These are phyloP conservation scores for Clonostachys sp. DNA, from an alignment of 2,329 filamentous ascomycete genomes.

Conservation along the genomic window DNA sequence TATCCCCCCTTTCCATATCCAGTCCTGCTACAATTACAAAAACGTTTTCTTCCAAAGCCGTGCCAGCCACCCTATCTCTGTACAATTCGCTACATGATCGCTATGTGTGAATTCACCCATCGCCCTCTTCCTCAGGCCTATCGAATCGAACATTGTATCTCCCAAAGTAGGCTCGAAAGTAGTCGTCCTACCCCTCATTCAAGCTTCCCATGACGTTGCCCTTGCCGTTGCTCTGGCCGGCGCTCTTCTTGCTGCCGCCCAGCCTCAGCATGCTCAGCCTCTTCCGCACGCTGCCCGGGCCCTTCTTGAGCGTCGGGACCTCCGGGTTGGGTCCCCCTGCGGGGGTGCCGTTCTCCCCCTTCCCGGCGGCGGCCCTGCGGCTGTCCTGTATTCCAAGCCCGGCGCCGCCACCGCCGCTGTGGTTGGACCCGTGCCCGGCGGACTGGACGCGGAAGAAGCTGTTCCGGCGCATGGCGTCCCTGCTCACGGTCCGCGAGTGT, in stretches of 20 bases:
- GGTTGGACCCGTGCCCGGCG: constrained; percentile 16
- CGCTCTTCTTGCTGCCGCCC: constrained; percentile 57
- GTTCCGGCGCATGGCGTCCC: constrained; percentile 7
- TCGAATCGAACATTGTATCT: constrained; percentile 14
- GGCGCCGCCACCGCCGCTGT: constrained; percentile 19
- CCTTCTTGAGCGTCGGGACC: too few relatives aligned
- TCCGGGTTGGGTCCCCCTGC: too few relatives aligned
- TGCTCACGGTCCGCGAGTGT: not conserved
- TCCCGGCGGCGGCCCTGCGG: too few relatives aligned
- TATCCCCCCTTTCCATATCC: too few relatives aligned
- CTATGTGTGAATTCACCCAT: too few relatives aligned
- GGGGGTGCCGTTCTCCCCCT: too few relatives aligned
- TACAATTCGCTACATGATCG: too few relatives aligned
- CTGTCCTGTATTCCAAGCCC: too few relatives aligned
- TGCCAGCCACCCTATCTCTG: too few relatives aligned
- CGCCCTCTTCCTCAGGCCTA: not conserved
- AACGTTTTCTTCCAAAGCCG: too few relatives aligned
- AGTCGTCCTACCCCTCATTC: constrained; percentile 45
- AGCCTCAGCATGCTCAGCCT: constrained; percentile 74
- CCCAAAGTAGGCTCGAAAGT: constrained; percentile 22
- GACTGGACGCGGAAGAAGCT: constrained; percentile 2
- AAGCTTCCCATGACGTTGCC: constrained; percentile 47
- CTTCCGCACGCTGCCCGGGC: constrained; percentile 63
- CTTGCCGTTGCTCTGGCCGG: constrained; percentile 22
- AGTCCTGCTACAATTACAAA: too few relatives aligned